Evolutionary conservation across 2,329 filamentous ascomycete genomes (phyloP), one percentile per base, ranked within the genome.

Genomic region (Trichoderma endophyticum): DNA sequence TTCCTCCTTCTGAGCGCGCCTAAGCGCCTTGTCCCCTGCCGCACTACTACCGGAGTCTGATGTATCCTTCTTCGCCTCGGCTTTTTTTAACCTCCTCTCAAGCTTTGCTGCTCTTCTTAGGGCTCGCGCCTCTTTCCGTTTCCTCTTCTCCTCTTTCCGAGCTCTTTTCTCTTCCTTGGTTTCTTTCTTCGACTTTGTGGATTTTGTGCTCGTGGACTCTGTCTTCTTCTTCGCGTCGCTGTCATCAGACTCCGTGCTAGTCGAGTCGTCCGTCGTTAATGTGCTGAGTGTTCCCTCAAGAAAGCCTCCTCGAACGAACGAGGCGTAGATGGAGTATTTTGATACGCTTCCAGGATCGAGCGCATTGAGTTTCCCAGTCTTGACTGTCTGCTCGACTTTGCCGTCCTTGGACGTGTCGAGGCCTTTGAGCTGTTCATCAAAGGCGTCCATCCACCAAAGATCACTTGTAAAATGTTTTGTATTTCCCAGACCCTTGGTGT

Each of bases 401-500:
- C 89, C 86, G 75, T 88, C 82, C 75, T 86, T 85, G 28, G 86
- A 85, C 1, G 88, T 90, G 79, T 93, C 92, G 68, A 97, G 86
- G 4, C 91, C 92, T 81, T 96, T 92, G 75, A 98, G 84, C 71
- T 95, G 94, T 80, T 94, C 91, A 82, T 98, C 95, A 76, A 97
- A 98, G 12, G 96, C 96, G 72, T 93, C 92, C 82, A 97, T 87
- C 96, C 96, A 99, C 96, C 96, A 99, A 80, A 97, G 94, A 79
- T 98, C 95, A 76, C 86, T 88, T 26, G 87, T 88, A 74, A 86
- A 86, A 74, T 90, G 87, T 72, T 86, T 85, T 80, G 93, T 94
- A 79, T 93, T 90, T 70, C 95, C 95, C 6, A 98, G 85, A 28
- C 95, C 95, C 68, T 93, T 86, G 32, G 88, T 92, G 81, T 97